phyloP scores from a whole-genome alignment of 371 early-diverging fungal genomes.

The Mucor plumbeus region DNA sequence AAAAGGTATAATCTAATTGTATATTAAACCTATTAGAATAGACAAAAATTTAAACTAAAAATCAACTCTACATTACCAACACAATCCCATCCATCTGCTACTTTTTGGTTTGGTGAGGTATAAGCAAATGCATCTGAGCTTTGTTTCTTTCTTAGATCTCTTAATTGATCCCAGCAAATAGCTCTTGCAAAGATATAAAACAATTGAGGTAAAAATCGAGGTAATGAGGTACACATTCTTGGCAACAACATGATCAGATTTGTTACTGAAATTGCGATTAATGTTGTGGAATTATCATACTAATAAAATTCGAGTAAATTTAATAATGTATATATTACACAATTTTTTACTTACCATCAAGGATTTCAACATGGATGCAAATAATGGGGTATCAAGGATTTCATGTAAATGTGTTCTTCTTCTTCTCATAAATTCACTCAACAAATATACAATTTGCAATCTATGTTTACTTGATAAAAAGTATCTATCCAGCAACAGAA shows the following conservation, averaged over 20 bases:
- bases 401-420: constrained; percentile 67
- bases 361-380: constrained; percentile 60
- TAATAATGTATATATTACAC: not conserved
- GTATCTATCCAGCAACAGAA: constrained; percentile 56
- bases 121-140: constrained; percentile 21
- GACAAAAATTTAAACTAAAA: too few relatives aligned
- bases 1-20: constrained; percentile 55
- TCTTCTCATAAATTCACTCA: constrained; percentile 62
- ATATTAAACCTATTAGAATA: not conserved
- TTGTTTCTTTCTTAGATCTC: constrained; percentile 52
- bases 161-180: constrained; percentile 66
- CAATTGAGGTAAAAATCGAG: constrained; percentile 59
- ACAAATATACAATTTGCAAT: constrained; percentile 57
- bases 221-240: constrained; percentile 64
- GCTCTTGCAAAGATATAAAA: constrained; percentile 67
- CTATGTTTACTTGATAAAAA: constrained; percentile 61
- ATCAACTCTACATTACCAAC: constrained; percentile 34
- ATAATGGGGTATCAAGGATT: constrained; percentile 63
- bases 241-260: constrained; percentile 71
- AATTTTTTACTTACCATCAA: constrained; percentile 51
- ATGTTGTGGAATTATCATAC: constrained; percentile 68
- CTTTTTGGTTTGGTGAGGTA: constrained; percentile 19
- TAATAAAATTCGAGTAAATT: constrained; percentile 21
- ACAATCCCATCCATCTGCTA: constrained; percentile 52
- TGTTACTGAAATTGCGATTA: constrained; percentile 66